Evolutionary conservation across 805 yeast genomes (phyloP), one percentile per base, ranked within the genome.

Genomic region (Kazachstania kunashirensis): DNA sequence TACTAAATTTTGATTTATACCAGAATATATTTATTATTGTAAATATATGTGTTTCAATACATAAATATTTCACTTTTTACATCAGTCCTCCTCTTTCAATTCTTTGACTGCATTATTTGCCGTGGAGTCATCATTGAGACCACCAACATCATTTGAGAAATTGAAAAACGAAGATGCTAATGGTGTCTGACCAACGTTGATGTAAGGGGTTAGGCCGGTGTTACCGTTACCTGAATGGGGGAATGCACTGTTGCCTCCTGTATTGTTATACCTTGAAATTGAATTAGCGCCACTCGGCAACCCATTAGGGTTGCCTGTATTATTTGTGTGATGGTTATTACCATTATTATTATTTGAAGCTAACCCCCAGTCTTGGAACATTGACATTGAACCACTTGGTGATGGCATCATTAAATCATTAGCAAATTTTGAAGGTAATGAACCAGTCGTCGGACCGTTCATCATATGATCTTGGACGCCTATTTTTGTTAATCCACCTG

Each of bases 291-390:
- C 18, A 10, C 18, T 14, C 9, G 33, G 26, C 5, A 13, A 20
- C 13, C 18, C 25, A 6, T n/a, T 17, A 5, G 23, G 16, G 12
- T 33, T 24, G 17, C 25, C 25, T 5, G 15, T 17, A 17, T 13
- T 5, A n/a, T 24, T 24, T 12, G 11, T 32, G 18, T 14, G 28
- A 18, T 13, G 18, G n/a, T 14, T 23, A n/a, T n/a, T 14, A 9
- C 10, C 12, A 17, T 13, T 17, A 24, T 24, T 34, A 27, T 44
- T 41, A 13, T 37, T 38, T 3, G 44, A 44, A 4, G 43, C 45
- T 25, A 50, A 31, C 7, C 52, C 43, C 62, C 62, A 57, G 41
- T 57, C 62, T 24, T 52, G 60, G 34, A 57, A 57, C 59, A 56
- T 51, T 4, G 57, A 43, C 38, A 52, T 50, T 1, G 56, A 45